Percentiles rank a stretch among this genome's conserved stretches.
Evolutionary conservation across 169 alveolate species (phyloP).

Genomic region (Plasmodium gonderi): DNA sequence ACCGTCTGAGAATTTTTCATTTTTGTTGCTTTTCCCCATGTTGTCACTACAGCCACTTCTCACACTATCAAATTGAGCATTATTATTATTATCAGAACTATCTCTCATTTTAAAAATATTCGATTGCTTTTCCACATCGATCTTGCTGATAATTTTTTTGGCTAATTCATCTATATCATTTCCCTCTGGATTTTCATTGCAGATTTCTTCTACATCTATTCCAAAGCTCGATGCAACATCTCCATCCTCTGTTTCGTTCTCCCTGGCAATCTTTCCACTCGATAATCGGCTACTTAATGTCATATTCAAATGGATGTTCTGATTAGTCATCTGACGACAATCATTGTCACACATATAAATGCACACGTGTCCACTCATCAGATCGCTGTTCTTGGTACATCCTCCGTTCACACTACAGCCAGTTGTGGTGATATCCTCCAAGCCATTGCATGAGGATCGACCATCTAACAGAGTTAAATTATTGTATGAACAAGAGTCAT

Average conservation of each 20-base stretch:
- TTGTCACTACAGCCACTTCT: too few relatives aligned
- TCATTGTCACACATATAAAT: too few relatives aligned
- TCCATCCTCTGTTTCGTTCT: constrained; percentile 13
- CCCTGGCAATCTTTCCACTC: neutral
- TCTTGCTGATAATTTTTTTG: constrained; percentile 78
- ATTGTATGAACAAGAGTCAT: neutral
- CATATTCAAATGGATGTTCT: neutral
- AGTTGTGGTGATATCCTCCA: neutral
- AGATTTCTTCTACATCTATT: constrained; percentile 77
- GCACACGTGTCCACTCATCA: too few relatives aligned
- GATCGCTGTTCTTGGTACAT: too few relatives aligned
- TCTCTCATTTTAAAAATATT: neutral
- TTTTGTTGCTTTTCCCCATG: neutral
- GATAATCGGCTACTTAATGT: neutral
- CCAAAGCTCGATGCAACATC: constrained; percentile 37
- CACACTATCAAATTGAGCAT: neutral
- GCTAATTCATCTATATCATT: constrained; percentile 79
- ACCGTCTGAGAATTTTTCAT: neutral
- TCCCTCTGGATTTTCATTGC: constrained; percentile 80
- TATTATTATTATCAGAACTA: neutral
- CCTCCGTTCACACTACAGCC: neutral
- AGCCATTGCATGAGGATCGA: neutral
- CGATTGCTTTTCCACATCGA: constrained; percentile 68
- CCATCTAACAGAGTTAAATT: neutral
- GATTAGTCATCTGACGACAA: too few relatives aligned